These are phyloP conservation scores for Saccharomycopsis fibuligera DNA, from an alignment of 805 yeast species.

Conservation along the genomic window DNA sequence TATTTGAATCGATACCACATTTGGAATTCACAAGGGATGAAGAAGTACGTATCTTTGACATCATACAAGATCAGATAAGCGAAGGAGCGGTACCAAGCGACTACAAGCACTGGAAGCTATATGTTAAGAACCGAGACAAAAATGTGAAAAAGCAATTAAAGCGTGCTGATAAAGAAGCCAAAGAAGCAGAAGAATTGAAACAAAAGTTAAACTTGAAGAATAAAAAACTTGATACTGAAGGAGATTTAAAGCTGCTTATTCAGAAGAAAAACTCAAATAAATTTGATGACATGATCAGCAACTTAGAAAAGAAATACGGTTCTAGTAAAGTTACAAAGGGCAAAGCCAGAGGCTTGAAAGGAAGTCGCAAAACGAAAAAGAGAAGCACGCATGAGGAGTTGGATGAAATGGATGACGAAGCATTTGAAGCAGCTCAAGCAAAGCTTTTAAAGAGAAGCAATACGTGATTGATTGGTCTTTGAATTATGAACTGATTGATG, in stretches of 20 bases:
- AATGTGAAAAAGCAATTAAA: conserved; percentile 44
- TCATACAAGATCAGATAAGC: conserved; percentile 41
- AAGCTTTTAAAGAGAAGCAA: conserved; percentile 30
- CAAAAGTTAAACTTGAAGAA: conserved; percentile 32
- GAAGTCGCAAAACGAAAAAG: conserved; percentile 24
- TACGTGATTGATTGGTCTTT: too few species aligned
- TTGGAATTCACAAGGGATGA: conserved; percentile 53
- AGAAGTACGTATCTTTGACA: conserved; percentile 52
- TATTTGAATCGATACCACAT: conserved; percentile 77
- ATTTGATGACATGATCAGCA: conserved; percentile 41
- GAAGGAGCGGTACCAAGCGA: conserved; percentile 30
- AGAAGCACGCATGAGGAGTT: conserved; percentile 17
- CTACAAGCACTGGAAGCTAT: conserved; percentile 43
- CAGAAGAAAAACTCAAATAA: conserved; percentile 38
- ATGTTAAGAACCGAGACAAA: conserved; percentile 42
- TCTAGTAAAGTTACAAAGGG: conserved; percentile 23
- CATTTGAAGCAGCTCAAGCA: conserved; percentile 41
- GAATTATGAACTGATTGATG: too few species aligned
- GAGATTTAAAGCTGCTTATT: conserved; percentile 43
- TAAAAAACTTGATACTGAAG: conserved; percentile 29
- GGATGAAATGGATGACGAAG: conserved; percentile 42
- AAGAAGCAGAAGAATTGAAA: conserved; percentile 49
- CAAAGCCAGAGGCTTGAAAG: conserved; percentile 26
- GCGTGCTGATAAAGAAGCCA: conserved; percentile 55
- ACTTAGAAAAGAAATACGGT: conserved; percentile 46